A percentile compares a stretch with the other conserved stretches of the same genome.
Conservation (phyloP, 2,329 filamentous ascomycete species). For the Trichoderma atrobrunneum region DNA sequence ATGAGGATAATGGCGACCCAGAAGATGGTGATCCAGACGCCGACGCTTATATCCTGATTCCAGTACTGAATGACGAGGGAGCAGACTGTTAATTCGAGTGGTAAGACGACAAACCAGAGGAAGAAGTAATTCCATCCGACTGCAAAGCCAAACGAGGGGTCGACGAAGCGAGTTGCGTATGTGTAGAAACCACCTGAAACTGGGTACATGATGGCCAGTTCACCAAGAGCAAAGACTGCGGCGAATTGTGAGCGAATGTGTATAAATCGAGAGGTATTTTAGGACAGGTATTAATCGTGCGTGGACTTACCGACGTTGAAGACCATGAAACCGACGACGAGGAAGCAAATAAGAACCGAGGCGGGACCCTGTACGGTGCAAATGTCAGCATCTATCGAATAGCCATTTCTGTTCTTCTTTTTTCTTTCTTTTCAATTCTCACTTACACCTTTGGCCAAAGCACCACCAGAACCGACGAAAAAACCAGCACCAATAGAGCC, state of each 20-base stretch:
- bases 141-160: conserved; percentile 58
- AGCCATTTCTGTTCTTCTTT: neutral
- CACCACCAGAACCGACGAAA: conserved; percentile 58
- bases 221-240: conserved; percentile 56
- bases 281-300: no score
- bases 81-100: conserved; percentile 50
- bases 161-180: conserved; percentile 60
- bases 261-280: neutral
- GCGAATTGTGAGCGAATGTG: neutral
- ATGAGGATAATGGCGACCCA: conserved; percentile 47
- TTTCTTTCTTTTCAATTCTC: neutral
- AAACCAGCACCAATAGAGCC: conserved; percentile 62
- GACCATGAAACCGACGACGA: conserved; percentile 59
- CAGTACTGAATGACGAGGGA: conserved; percentile 52
- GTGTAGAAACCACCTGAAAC: conserved; percentile 63
- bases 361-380: conserved; percentile 34
- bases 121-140: conserved; percentile 48
- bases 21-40: conserved; percentile 55
- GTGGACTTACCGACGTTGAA: conserved; percentile 48
- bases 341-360: conserved; percentile 49
- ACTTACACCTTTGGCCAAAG: conserved; percentile 50
- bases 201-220: conserved; percentile 60
- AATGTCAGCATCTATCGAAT: neutral
- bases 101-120: conserved; percentile 50
- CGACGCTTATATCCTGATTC: conserved; percentile 45